Evolutionary conservation across 495 filamentous ascomycete genomes (phyloP), one percentile per base, ranked within the genome.

Genomic region (Pyronema domesticum): DNA sequence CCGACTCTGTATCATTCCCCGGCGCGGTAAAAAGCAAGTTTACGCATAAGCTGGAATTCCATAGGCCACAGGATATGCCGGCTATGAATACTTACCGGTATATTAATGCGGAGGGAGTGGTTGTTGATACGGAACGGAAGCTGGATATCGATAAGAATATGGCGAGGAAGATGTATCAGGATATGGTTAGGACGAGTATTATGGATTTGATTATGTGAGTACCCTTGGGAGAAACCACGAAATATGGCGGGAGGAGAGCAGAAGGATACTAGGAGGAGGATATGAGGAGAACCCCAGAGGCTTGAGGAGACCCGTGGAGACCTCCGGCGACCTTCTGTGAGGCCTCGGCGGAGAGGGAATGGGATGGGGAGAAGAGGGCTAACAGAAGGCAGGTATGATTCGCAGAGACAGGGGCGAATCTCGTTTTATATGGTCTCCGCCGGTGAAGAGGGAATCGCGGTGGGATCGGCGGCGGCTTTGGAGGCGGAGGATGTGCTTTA

Each of bases 391-490:
- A 61, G 59, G 59, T 65, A 60, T 48, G 61, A 69, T 51, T 59
- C 65, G 13, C 82, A 86, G 58, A 66, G 83, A 47, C 82, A 86
- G 60, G 82, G 89, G 37, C 77, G 87, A 7, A 65, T 99, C 47
- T 88, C 80, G 66, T 99, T 99, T 70, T 99, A 96, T 63, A 95
- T 99, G 86, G 88, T 95, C 51, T 89, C 85, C 17, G 87, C 87
- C 1, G 91, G 91, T 45, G 91, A 99, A 72, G 91, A 96, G 73
- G 91, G 89, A 37, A 88, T 94, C 18, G 82, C 84, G 30, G 80
- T 96, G 10, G 91, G 83, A 7, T 89, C 82, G 0, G 85, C 89
- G 1, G 83, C 84, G 19, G 86, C 86, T 7, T 70, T 99, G 30
- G 72, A 74, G 17, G 80, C 76, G n/a, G 76, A 85, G 55, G 93